These are phyloP conservation scores for Lasiodiplodia sp. DNA, from an alignment of 2,329 filamentous ascomycete species.

Conservation along the genomic window DNA sequence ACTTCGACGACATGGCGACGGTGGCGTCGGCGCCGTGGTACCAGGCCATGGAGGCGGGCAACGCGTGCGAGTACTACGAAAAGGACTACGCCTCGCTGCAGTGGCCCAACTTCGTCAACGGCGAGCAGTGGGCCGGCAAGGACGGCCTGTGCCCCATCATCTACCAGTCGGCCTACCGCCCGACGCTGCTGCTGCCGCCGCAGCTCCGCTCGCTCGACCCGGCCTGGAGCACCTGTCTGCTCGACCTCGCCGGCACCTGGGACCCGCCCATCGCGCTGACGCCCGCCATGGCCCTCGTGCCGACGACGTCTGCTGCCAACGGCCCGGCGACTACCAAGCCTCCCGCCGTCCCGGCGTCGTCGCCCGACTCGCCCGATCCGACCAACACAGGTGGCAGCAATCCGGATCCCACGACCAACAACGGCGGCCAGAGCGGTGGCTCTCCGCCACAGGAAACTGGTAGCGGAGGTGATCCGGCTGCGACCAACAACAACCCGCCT, in stretches of 20 bases:
- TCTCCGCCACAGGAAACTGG: constrained; percentile 3
- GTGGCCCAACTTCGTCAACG: constrained; percentile 18
- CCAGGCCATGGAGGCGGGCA: constrained; percentile 4
- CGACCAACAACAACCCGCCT: not conserved
- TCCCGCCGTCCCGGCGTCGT: constrained; percentile 5
- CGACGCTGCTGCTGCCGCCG: constrained; percentile 12
- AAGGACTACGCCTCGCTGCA: not conserved
- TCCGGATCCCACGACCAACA: constrained; percentile 4
- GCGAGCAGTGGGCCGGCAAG: constrained; percentile 1
- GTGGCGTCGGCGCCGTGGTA: constrained; percentile 12
- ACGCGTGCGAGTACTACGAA: constrained; percentile 10
- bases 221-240: constrained; percentile 1
- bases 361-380: constrained; percentile 9
- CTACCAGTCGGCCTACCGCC: constrained; percentile 14
- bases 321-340: not conserved
- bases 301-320: not conserved
- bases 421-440: not conserved
- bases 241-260: constrained; percentile 14
- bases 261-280: constrained; percentile 21
- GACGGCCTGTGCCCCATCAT: not conserved
- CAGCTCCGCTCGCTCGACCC: constrained; percentile 18
- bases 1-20: constrained; percentile 22
- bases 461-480: not conserved
- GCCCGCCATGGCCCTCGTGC: not conserved
- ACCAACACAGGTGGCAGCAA: not conserved